phyloP scores from a whole-genome alignment of 345 rosid species.

The Conringia planisiliqua region DNA sequence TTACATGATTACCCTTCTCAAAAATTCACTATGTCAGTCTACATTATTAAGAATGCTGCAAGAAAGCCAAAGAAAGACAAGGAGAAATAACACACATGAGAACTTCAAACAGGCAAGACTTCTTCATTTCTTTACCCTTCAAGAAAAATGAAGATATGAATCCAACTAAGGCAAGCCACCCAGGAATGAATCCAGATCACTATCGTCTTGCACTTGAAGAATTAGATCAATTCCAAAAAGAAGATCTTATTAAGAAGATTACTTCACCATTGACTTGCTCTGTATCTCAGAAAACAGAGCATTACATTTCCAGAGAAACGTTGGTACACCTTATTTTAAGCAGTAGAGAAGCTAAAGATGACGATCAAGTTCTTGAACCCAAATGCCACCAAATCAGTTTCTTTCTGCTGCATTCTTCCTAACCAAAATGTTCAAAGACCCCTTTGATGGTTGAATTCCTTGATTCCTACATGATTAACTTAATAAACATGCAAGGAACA shows the following conservation, averaged over 20 bases:
- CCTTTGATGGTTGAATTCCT: neutral
- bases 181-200: too few species aligned
- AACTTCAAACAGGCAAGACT: neutral
- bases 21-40: too few species aligned
- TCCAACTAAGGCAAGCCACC: too few species aligned
- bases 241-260: too few species aligned
- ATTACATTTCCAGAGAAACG: neutral
- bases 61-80: neutral
- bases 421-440: neutral
- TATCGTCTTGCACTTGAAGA: too few species aligned
- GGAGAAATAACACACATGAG: neutral
- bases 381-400: neutral
- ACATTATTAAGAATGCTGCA: too few species aligned
- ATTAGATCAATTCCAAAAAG: too few species aligned
- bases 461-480: constrained; percentile 13
- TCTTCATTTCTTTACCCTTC: too few species aligned
- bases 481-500: neutral
- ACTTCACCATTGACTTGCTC: too few species aligned
- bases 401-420: neutral
- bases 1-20: too few species aligned
- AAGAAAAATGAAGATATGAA: too few species aligned
- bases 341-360: neutral
- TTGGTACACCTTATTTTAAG: neutral
- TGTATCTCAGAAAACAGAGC: neutral
- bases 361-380: neutral